Conservation (phyloP, 1,139 yeast species). For the Ogataea hybrid region DNA sequence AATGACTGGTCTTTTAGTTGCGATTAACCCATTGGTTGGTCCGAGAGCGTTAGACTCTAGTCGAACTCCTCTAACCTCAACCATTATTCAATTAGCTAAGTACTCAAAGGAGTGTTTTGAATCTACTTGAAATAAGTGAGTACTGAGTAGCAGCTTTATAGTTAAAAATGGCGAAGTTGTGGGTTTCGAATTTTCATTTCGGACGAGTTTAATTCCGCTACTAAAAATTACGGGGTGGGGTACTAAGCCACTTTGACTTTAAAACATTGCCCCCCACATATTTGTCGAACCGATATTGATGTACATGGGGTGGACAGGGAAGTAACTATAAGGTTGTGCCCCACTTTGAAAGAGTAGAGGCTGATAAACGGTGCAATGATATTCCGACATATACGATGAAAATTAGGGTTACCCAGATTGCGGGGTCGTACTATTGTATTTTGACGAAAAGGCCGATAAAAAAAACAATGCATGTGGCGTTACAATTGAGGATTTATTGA, state of each 20-base stretch:
- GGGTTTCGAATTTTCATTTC: background rate
- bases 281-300: background rate
- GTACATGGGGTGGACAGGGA: background rate
- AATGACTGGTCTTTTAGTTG: conserved; percentile 7
- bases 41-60: conserved; percentile 11
- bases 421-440: background rate
- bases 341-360: background rate
- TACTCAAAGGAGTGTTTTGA: background rate
- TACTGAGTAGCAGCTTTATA: background rate
- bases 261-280: background rate
- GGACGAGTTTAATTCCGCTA: background rate
- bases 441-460: background rate
- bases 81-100: conserved; percentile 4
- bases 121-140: background rate
- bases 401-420: background rate
- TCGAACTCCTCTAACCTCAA: conserved; percentile 5
- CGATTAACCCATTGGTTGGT: conserved; percentile 5
- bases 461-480: background rate
- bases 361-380: background rate
- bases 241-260: background rate
- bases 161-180: too few species aligned
- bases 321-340: background rate
- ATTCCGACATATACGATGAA: background rate
- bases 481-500: background rate
- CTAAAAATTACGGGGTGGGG: background rate